Evolutionary conservation across 2,329 filamentous ascomycete genomes (phyloP).

Genomic region (Xylaria sp.): DNA sequence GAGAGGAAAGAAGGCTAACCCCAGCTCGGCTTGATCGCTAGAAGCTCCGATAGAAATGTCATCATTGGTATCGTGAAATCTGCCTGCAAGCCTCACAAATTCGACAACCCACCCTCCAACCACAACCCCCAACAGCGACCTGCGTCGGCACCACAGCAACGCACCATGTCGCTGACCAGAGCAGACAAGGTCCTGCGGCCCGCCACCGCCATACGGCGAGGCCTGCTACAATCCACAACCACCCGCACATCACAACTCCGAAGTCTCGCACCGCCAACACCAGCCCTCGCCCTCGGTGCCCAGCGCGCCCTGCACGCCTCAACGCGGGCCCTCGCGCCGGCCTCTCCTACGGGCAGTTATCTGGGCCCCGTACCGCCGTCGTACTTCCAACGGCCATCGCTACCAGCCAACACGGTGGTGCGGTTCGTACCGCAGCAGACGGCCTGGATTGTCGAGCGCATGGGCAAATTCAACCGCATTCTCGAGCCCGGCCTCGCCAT

Average conservation of each 20-base stretch:
- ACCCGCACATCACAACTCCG: slow-evolving; percentile 16
- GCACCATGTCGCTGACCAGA: slow-evolving; percentile 44
- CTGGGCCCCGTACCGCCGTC: slow-evolving; percentile 64
- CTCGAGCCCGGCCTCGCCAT: slow-evolving; percentile 91
- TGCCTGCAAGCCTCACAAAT: neutral
- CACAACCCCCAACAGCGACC: neutral
- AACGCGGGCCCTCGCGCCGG: slow-evolving; percentile 34
- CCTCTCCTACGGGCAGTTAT: slow-evolving; percentile 46
- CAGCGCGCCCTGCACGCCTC: slow-evolving; percentile 42
- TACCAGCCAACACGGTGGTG: slow-evolving; percentile 93
- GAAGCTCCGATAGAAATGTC: slow-evolving; percentile 3
- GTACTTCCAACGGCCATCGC: slow-evolving; percentile 79
- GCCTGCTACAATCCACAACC: slow-evolving; percentile 22
- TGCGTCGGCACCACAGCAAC: slow-evolving; percentile 20
- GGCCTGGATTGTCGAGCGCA: slow-evolving; percentile 99
- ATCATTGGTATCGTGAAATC: slow-evolving; percentile 9
- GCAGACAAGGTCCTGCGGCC: slow-evolving; percentile 41
- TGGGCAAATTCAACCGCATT: slow-evolving; percentile 97
- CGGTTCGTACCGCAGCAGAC: slow-evolving; percentile 98
- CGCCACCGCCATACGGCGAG: slow-evolving; percentile 40
- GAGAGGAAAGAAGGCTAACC: slow-evolving; percentile 1
- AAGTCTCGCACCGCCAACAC: slow-evolving; percentile 16
- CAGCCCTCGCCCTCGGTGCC: slow-evolving; percentile 29
- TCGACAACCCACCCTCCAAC: neutral
- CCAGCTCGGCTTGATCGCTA: neutral